Evolutionary conservation across 176 grass and related monocot genomes (phyloP).

Genomic region (Tillandsia fasciculata): DNA sequence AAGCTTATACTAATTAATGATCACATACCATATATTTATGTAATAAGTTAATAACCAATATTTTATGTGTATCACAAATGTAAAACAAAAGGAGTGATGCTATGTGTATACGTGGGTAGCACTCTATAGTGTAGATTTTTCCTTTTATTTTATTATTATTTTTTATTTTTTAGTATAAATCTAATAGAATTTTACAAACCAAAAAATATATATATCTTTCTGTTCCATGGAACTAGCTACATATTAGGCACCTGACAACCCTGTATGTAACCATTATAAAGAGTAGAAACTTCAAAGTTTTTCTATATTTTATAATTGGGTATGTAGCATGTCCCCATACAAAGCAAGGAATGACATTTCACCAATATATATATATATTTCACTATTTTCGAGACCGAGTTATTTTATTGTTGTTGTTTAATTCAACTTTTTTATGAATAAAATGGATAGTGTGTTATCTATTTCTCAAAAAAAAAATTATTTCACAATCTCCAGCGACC

Average conservation of each 20-base stretch:
- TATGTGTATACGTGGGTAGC: no score
- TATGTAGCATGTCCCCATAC: neutral
- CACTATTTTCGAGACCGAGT: no score
- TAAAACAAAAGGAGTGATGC: neutral
- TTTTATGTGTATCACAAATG: slow-evolving; percentile 1
- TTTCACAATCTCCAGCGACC: neutral
- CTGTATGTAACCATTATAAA: neutral
- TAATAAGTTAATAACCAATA: neutral
- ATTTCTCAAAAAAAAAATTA: neutral
- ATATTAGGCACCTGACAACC: slow-evolving; percentile 19
- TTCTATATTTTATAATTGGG: neutral
- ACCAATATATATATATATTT: no score
- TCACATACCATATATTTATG: neutral
- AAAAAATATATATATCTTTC: neutral
- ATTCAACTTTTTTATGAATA: no score
- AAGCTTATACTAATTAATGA: neutral
- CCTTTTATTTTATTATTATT: neutral
- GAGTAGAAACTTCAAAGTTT: neutral
- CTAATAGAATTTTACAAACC: neutral
- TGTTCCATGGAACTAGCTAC: slow-evolving; percentile 25
- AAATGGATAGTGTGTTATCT: no score
- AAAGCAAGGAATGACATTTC: neutral
- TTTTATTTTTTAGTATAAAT: slow-evolving; percentile 4
- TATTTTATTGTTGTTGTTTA: no score
- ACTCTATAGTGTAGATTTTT: neutral